Conservation (phyloP, 352 stramenopile genomes). For the Phytophthora boehmeriae region DNA sequence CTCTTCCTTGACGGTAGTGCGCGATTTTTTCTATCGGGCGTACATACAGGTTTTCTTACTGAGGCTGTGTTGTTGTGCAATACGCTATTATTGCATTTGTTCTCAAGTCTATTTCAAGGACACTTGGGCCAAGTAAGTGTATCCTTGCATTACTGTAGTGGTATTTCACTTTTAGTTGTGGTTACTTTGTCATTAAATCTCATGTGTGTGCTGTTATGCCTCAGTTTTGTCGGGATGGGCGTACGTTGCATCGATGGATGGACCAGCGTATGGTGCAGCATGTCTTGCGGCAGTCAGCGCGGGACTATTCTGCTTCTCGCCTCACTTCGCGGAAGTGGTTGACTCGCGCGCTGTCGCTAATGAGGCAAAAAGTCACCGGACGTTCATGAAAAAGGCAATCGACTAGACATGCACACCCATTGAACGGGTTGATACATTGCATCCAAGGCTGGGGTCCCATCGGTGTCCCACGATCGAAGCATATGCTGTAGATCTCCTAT, state of each 20-base stretch:
- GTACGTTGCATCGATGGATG: slow-evolving; percentile 73
- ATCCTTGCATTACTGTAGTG: not conserved
- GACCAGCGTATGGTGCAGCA: slow-evolving; percentile 68
- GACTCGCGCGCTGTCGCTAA: slow-evolving; percentile 24
- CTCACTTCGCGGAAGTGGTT: slow-evolving; percentile 53
- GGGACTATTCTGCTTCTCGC: slow-evolving; percentile 69
- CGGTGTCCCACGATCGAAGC: slow-evolving; percentile 64
- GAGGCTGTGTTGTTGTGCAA: slow-evolving; percentile 2
- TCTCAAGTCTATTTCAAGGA: slow-evolving; percentile 73
- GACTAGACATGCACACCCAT: slow-evolving; percentile 35
- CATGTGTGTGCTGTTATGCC: not conserved
- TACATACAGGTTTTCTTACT: slow-evolving; percentile 8
- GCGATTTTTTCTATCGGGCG: not conserved
- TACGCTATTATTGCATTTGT: not conserved
- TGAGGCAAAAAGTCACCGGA: slow-evolving; percentile 18
- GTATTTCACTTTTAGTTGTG: not conserved
- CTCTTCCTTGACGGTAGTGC: slow-evolving; percentile 70
- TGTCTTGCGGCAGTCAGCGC: slow-evolving; percentile 64
- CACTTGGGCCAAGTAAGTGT: slow-evolving; percentile 71
- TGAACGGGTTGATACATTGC: slow-evolving; percentile 36
- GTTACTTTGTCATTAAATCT: not conserved
- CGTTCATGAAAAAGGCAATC: slow-evolving; percentile 30
- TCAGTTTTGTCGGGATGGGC: slow-evolving; percentile 82
- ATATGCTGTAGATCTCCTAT: slow-evolving; percentile 60
- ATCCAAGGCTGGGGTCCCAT: slow-evolving; percentile 50